Evolutionary conservation across 805 yeast genomes (phyloP), one percentile per base, ranked within the genome.

Genomic region (Candida silvatica): DNA sequence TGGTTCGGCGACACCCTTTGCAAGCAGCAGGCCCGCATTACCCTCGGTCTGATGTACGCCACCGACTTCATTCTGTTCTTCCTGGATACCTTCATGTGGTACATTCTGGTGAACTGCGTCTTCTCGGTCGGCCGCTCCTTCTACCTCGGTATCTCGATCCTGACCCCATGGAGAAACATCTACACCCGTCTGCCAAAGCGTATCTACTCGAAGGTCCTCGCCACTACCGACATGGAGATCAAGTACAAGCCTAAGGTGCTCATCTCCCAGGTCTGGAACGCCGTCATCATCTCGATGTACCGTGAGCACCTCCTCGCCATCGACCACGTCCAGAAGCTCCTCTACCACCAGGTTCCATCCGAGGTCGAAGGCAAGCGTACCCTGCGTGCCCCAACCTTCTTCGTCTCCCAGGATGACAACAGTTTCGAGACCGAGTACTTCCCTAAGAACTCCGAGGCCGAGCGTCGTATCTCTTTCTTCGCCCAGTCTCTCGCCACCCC

Each of bases 101-200:
- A 92, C 72, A 88, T 92, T 69, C 69, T 92, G 51, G 80, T 83
- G 61, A 92, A 90, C 75, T 82, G 95, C 63, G 74, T 86, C 48
- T 88, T 86, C 77, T 90, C 97, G 42, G 86, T 92, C 54, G 97
- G 95, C 51, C 85, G 95, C 59, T 92, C 98, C 12, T 92, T 92
- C 74, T 92, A 90, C 72, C 74, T 94, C 62, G 99, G 99, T 81
- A 88, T 92, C 52, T 92, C 99, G 31, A 90, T 92, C 47, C 77
- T 88, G 71, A 92, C 99, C 28, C 99, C 99, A 43, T 92, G 99
- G 99, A 85, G 97, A 77, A 92, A 94, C 61, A 88, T 92, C 50
- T 92, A 90, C 71, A 80, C 96, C 36, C 80, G 99, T 64, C 69
- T 92, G 59, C 99, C 99, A 59, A 92, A 92, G 79, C 86, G 99